These are phyloP conservation scores for Oidiodendron maius DNA, from an alignment of 495 filamentous ascomycete species.

Conservation along the genomic window DNA sequence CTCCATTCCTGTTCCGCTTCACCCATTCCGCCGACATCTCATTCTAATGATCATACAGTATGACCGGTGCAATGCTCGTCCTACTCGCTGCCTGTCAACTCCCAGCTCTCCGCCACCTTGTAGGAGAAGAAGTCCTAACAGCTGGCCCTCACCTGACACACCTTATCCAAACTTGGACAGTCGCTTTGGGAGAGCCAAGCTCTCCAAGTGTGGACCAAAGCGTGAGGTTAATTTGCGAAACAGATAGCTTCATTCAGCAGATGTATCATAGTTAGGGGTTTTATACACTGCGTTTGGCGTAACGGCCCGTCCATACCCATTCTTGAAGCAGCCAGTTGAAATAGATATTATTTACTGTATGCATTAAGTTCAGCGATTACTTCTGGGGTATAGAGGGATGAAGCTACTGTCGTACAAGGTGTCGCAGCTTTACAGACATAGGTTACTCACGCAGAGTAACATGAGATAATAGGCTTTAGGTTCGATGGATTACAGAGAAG, in stretches of 20 bases:
- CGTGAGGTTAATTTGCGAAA: slow-evolving; percentile 22
- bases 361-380: too few species aligned
- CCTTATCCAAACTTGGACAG: slow-evolving; percentile 21
- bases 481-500: too few species aligned
- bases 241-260: slow-evolving; percentile 18
- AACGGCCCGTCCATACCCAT: too few species aligned
- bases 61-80: slow-evolving; percentile 26
- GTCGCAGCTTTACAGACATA: too few species aligned
- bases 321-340: too few species aligned
- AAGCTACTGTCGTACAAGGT: too few species aligned
- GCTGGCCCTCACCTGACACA: slow-evolving; percentile 18
- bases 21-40: not conserved
- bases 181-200: slow-evolving; percentile 17
- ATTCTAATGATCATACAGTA: not conserved
- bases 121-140: slow-evolving; percentile 20
- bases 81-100: slow-evolving; percentile 23
- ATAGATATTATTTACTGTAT: too few species aligned
- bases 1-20: not conserved
- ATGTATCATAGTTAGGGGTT: not conserved
- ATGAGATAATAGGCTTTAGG: too few species aligned
- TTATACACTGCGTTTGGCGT: too few species aligned
- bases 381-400: too few species aligned
- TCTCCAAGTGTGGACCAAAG: slow-evolving; percentile 25
- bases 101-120: slow-evolving; percentile 13
- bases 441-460: too few species aligned